A percentile compares a stretch with the other conserved stretches of the same genome.
These are phyloP conservation scores for Buxus sempervirens DNA, from an alignment of 164 flowering plant genomes.

Conservation along the genomic window DNA sequence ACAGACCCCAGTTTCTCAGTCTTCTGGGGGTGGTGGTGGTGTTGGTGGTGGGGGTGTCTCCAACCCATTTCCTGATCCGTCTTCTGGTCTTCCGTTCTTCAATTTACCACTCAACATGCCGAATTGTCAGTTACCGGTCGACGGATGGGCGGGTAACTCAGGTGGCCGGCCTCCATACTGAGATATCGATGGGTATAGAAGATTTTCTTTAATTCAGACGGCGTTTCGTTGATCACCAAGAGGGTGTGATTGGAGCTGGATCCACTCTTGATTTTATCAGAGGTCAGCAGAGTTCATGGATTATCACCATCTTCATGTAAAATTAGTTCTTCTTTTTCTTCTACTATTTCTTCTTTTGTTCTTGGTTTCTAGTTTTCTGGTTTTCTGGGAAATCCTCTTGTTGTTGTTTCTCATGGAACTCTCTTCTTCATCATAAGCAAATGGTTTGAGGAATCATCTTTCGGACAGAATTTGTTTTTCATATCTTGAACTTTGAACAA, in stretches of 20 bases:
- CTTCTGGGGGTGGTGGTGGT: slow-evolving; percentile 30
- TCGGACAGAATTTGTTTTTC: neutral
- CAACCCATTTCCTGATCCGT: slow-evolving; percentile 52
- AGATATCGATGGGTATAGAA: neutral
- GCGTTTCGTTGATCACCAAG: neutral
- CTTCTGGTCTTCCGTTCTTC: slow-evolving; percentile 68
- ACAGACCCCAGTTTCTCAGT: slow-evolving; percentile 30
- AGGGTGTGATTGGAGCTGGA: neutral
- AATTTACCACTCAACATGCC: slow-evolving; percentile 71
- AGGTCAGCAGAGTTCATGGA: slow-evolving; percentile 40
- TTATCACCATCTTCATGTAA: slow-evolving; percentile 20
- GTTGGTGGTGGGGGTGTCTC: slow-evolving; percentile 26
- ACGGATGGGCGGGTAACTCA: slow-evolving; percentile 56
- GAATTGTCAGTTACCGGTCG: slow-evolving; percentile 61
- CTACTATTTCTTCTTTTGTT: neutral
- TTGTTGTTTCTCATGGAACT: slow-evolving; percentile 17
- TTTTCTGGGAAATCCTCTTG: slow-evolving; percentile 23
- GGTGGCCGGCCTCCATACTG: slow-evolving; percentile 46
- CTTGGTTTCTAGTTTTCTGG: slow-evolving; percentile 16
- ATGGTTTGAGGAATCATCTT: slow-evolving; percentile 22
- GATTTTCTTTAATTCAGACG: too few species aligned
- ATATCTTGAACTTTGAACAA: neutral
- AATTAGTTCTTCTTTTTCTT: slow-evolving; percentile 14
- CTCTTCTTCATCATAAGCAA: slow-evolving; percentile 16
- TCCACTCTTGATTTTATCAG: neutral